Evolutionary conservation across 1,139 yeast species (phyloP).

Genomic region (Groenewaldozyma sp.): DNA sequence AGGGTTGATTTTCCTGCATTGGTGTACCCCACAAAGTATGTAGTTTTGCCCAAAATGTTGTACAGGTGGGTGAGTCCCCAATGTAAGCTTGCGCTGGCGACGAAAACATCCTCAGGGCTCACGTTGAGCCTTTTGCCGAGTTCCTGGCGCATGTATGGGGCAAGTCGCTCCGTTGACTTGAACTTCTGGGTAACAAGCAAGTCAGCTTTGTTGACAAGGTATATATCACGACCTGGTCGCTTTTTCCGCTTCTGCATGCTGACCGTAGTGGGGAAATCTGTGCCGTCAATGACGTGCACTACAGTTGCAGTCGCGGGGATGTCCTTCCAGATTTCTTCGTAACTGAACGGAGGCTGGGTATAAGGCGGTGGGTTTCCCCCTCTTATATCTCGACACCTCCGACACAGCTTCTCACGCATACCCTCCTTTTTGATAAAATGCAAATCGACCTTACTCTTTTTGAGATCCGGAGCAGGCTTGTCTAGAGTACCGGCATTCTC

Average conservation of each 20-base stretch:
- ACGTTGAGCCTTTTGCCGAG: slow-evolving; percentile 36
- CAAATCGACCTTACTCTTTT: slow-evolving; percentile 6
- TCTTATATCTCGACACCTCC: slow-evolving; percentile 14
- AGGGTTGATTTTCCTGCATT: slow-evolving; percentile 73
- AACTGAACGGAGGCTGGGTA: slow-evolving; percentile 13
- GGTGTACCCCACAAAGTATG: slow-evolving; percentile 61
- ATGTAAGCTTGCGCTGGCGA: slow-evolving; percentile 40
- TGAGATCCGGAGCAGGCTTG: slow-evolving; percentile 4
- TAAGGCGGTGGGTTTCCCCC: slow-evolving; percentile 8
- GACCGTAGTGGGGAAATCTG: slow-evolving; percentile 61
- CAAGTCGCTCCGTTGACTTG: slow-evolving; percentile 33
- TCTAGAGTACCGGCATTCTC: slow-evolving; percentile 6
- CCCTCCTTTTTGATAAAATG: slow-evolving; percentile 8
- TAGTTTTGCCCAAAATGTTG: slow-evolving; percentile 33
- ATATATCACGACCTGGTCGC: slow-evolving; percentile 31
- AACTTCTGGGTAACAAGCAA: slow-evolving; percentile 35
- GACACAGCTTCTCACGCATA: slow-evolving; percentile 12
- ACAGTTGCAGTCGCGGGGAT: slow-evolving; percentile 45
- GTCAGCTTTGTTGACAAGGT: slow-evolving; percentile 54
- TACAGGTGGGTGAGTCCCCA: slow-evolving; percentile 43
- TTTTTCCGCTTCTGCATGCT: slow-evolving; percentile 33
- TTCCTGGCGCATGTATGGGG: slow-evolving; percentile 39
- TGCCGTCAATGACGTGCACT: slow-evolving; percentile 53
- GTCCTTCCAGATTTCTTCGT: slow-evolving; percentile 24
- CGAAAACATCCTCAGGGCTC: slow-evolving; percentile 38